Evolutionary conservation across 1,284 basidiomycete genomes (phyloP).

Genomic region (Trametes versicolor): DNA sequence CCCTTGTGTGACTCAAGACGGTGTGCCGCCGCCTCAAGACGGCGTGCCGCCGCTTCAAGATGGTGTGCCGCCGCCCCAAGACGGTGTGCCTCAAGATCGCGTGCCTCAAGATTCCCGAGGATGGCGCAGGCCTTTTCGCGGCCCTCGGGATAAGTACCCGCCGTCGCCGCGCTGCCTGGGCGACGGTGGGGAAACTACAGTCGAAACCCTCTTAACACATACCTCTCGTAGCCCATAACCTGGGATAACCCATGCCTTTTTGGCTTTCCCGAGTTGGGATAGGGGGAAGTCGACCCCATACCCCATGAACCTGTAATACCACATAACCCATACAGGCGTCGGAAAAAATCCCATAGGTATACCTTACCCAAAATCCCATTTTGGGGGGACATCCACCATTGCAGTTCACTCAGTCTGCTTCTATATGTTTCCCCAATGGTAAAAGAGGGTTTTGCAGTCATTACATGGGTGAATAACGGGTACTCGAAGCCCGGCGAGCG

Average conservation of each 20-base stretch:
- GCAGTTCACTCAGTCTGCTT: too few species aligned
- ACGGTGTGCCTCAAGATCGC: neutral
- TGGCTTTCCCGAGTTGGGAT: constrained; percentile 10
- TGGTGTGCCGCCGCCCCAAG: too few species aligned
- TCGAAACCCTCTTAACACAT: constrained; percentile 10
- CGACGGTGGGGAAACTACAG: neutral
- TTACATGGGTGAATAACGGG: too few species aligned
- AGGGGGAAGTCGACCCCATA: constrained; percentile 6
- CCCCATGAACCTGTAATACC: constrained; percentile 2
- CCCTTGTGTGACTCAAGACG: too few species aligned
- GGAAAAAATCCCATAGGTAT: constrained; percentile 3
- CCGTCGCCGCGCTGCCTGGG: neutral
- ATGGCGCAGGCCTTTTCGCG: constrained; percentile 6
- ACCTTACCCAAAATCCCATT: constrained; percentile 7
- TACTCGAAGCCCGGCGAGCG: too few species aligned
- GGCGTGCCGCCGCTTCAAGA: neutral
- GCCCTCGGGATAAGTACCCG: constrained; percentile 6
- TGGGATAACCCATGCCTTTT: constrained; percentile 4
- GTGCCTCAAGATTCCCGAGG: constrained; percentile 7
- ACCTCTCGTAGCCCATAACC: constrained; percentile 7
- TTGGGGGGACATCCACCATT: too few species aligned
- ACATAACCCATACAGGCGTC: constrained; percentile 5
- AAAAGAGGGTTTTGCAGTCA: too few species aligned
- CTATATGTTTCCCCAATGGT: too few species aligned
- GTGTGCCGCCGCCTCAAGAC: neutral